Evolutionary conservation across 1,139 yeast genomes (phyloP), one percentile per base, ranked within the genome.

Genomic region (Candida buenavistaensis): DNA sequence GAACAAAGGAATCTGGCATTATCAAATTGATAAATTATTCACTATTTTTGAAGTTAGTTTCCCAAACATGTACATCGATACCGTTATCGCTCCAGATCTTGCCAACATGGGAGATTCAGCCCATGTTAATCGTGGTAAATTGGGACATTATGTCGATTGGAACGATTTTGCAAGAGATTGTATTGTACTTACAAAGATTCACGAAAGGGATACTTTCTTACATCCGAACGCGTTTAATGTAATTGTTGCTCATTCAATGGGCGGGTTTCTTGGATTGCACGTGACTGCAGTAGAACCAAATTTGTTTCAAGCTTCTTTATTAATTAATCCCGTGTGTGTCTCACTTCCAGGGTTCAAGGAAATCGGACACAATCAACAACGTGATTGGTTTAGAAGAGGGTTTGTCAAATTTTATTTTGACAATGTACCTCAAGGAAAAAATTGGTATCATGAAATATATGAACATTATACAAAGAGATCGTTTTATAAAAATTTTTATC

Each of bases 241-340:
- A 10, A 52, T 68, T 4, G 55, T 82, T 21, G 92, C 88, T n/a
- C 92, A 83, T 52, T 82, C 90, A 0, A 73, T 79, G 73, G 89
- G 92, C 9, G 92, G 88, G 0, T 68, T 68, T 40, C 70, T 65
- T 30, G 64, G 73, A 0, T 46, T 81, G 5, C 59, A 68, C 45
- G 75, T 82, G 1, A 72, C 73, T 1, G 62, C 65, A 11, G 52
- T 64, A 22, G 78, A 72, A 36, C 86, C 88, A 0, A 49, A 55
- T n/a, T 52, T 80, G 38, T 74, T 80, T 50, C 80, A 79, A 41
- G 65, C 78, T 10, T 64, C 76, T 3, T 55, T 82, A 4, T 58
- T 75, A 1, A 59, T 82, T 19, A 92, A 84, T 45, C 83, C 90
- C 0, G 89, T 83, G 3, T 66, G 59, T 37, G 34, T 34, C 4